A percentile compares a stretch with the other conserved stretches of the same genome.
Evolutionary conservation across 768 basidiomycete genomes (phyloP).

Genomic region (Chiua virens): DNA sequence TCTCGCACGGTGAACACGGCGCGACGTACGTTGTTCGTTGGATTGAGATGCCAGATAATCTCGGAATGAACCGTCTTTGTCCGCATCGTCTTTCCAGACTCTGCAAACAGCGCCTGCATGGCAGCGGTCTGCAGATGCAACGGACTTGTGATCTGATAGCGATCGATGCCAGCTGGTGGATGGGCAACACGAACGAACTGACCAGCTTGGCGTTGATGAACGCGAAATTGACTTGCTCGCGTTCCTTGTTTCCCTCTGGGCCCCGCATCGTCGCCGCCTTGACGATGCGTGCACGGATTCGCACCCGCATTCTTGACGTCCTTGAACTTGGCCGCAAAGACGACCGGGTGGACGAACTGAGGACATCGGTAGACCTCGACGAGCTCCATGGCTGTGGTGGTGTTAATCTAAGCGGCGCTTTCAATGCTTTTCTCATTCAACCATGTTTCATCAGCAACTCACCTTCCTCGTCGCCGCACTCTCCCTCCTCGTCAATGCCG

Average conservation of each 20-base stretch:
- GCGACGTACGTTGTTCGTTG: constrained; percentile 73
- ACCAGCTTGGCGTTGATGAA: constrained; percentile 88
- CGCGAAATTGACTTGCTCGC: constrained; percentile 83
- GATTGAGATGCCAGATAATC: constrained; percentile 83
- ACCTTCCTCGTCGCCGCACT: constrained; percentile 33
- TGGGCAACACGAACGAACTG: constrained; percentile 30
- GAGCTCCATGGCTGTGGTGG: constrained; percentile 14
- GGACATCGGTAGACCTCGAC: constrained; percentile 61
- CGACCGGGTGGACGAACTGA: constrained; percentile 46
- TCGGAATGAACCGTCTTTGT: constrained; percentile 93
- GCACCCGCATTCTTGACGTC: constrained; percentile 61
- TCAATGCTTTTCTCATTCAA: neutral
- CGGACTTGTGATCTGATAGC: constrained; percentile 72
- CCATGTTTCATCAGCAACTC: constrained; percentile 1
- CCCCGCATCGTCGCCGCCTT: constrained; percentile 63
- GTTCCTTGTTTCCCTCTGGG: constrained; percentile 60
- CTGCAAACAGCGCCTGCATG: constrained; percentile 75
- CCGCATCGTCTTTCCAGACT: constrained; percentile 55
- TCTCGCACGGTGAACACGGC: neutral
- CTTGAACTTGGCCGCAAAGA: constrained; percentile 66
- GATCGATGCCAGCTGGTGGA: constrained; percentile 4
- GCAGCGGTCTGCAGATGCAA: constrained; percentile 84
- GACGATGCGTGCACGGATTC: constrained; percentile 67
- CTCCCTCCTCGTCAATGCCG: constrained; percentile 31
- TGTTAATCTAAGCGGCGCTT: constrained; percentile 2